Percentiles rank a stretch among this genome's conserved stretches.
phyloP scores from a whole-genome alignment of 352 stramenopile genomes.

The Aphanomyces stellatus region DNA sequence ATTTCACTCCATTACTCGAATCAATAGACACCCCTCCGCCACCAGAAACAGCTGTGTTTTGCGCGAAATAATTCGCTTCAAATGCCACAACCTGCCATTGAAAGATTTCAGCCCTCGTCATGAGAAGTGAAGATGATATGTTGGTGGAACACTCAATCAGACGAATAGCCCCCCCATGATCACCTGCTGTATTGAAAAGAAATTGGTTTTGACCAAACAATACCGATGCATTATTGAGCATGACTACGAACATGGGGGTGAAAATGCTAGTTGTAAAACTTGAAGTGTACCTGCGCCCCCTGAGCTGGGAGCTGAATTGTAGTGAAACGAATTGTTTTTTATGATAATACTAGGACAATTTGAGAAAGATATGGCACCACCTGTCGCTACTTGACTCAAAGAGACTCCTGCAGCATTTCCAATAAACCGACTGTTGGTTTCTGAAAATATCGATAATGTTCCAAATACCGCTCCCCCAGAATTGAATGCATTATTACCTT shows the following conservation, averaged over 20 bases:
- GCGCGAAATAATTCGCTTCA: not conserved
- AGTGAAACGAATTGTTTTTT: conserved; percentile 2
- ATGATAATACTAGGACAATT: not conserved
- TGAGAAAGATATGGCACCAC: not conserved
- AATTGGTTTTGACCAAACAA: not conserved
- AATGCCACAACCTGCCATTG: too few species aligned
- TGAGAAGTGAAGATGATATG: not conserved
- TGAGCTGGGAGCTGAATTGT: not conserved
- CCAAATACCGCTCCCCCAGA: not conserved
- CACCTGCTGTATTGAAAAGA: not conserved
- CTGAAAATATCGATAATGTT: not conserved
- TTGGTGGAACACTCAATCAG: too few species aligned
- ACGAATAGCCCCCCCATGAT: not conserved
- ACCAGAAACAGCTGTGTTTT: not conserved
- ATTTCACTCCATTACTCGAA: not conserved
- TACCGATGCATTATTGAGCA: not conserved
- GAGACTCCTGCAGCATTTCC: not conserved
- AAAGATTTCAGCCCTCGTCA: too few species aligned
- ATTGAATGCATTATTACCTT: not conserved
- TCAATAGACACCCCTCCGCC: not conserved
- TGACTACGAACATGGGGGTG: not conserved
- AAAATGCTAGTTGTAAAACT: not conserved
- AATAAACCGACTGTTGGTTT: not conserved
- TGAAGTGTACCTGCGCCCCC: not conserved
- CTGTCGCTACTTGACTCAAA: not conserved